Evolutionary conservation across 371 early-diverging fungal genomes (phyloP).

Genomic region (Mucor mucedo): DNA sequence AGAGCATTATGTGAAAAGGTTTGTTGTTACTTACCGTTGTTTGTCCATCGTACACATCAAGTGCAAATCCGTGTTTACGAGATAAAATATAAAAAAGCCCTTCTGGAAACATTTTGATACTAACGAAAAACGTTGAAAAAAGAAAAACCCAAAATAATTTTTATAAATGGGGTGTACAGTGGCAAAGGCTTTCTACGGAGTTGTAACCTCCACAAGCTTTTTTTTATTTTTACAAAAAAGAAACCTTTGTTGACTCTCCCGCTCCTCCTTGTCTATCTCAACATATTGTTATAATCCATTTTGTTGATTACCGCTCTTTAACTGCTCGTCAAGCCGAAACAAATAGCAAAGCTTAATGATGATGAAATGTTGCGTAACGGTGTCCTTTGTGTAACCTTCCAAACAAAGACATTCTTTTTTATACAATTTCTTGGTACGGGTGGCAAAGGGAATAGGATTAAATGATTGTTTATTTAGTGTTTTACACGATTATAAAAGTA

Average conservation of each 20-base stretch:
- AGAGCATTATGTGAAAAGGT: not conserved
- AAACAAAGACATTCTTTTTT: not conserved
- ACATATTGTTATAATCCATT: too few species aligned
- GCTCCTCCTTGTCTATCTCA: not conserved
- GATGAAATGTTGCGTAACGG: not conserved
- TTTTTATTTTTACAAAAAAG: not conserved
- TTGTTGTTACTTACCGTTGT: constrained; percentile 33
- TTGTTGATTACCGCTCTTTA: not conserved
- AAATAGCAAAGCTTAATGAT: not conserved
- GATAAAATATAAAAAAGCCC: constrained; percentile 54
- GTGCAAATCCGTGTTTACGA: constrained; percentile 51
- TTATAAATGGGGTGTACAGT: not conserved
- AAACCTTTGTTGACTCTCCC: not conserved
- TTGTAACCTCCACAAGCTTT: not conserved
- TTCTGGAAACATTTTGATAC: constrained; percentile 39
- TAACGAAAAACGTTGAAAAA: constrained; percentile 3
- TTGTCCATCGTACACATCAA: constrained; percentile 55
- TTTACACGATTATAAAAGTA: not conserved
- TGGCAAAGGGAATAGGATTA: too few species aligned
- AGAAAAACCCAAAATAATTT: not conserved
- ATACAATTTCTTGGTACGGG: too few species aligned
- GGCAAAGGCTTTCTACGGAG: not conserved
- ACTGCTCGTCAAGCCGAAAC: too few species aligned
- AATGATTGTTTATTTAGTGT: too few species aligned
- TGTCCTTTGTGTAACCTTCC: not conserved